A percentile compares a stretch with the other conserved stretches of the same genome.
These are phyloP conservation scores for Plantago elongata DNA, from an alignment of 257 asterid genomes.

Conservation along the genomic window DNA sequence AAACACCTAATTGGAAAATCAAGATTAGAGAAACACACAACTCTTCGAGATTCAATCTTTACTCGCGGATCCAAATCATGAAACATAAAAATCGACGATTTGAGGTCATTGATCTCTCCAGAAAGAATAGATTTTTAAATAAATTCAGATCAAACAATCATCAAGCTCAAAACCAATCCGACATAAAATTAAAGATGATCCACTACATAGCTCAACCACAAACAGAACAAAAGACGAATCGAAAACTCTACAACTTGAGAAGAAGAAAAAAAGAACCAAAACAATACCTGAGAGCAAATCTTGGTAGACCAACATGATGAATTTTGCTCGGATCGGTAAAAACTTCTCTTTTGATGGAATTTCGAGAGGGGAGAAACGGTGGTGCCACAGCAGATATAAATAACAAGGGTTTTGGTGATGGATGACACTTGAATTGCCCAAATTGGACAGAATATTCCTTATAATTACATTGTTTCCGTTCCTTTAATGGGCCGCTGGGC, in stretches of 20 bases:
- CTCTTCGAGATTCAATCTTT: background rate
- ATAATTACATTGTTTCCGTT: no score
- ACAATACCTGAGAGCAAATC: slow-evolving; percentile 54
- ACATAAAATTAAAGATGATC: background rate
- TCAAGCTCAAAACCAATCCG: background rate
- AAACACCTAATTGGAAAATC: no score
- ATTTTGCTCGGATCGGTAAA: slow-evolving; percentile 10
- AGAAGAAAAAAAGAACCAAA: background rate
- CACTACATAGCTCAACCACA: background rate
- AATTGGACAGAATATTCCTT: no score
- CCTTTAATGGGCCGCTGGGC: no score
- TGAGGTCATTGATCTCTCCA: background rate
- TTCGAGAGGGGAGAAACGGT: no score
- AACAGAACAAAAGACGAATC: background rate
- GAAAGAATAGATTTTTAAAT: background rate
- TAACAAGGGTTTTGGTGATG: no score
- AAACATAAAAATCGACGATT: no score
- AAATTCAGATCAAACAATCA: background rate
- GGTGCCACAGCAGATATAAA: no score
- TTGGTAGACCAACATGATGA: slow-evolving; percentile 56
- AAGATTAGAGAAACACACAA: no score
- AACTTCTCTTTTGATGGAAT: no score
- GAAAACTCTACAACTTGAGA: background rate
- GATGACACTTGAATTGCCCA: no score
- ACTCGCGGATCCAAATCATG: background rate